Conservation (phyloP, 1,139 yeast species). For the Spencermartinsiella ligniputridi region DNA sequence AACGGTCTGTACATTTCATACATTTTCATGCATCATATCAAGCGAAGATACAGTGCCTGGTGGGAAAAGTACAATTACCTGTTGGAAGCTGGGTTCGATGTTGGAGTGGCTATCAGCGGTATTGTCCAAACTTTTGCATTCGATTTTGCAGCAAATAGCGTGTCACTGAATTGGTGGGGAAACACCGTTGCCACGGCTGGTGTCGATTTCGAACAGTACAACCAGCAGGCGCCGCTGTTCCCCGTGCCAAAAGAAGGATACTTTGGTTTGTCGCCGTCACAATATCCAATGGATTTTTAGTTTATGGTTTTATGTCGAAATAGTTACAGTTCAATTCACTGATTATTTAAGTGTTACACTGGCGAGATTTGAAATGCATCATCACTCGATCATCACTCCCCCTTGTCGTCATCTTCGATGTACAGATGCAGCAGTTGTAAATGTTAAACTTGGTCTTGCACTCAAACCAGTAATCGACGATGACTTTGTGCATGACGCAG, state of each 20-base stretch:
- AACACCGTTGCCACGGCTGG: constrained; percentile 14
- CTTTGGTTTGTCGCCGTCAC: constrained; percentile 27
- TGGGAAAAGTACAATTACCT: constrained; percentile 65
- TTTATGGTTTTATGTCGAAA: neutral
- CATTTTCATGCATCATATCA: constrained; percentile 49
- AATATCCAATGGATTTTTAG: constrained; percentile 20
- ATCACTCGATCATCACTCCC: too few species aligned
- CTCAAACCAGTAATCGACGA: too few species aligned
- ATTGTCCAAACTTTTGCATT: constrained; percentile 22
- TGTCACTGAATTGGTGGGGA: constrained; percentile 16
- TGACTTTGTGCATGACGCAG: too few species aligned
- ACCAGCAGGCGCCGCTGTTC: constrained; percentile 33
- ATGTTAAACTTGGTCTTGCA: too few species aligned
- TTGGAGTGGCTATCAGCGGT: constrained; percentile 49
- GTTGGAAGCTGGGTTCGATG: constrained; percentile 49
- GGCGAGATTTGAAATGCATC: too few species aligned
- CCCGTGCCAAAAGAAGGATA: constrained; percentile 15
- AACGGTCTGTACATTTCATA: constrained; percentile 49
- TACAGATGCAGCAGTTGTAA: too few species aligned
- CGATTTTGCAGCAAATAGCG: constrained; percentile 35
- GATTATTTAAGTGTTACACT: too few species aligned
- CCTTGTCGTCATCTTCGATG: too few species aligned
- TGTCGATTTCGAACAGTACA: constrained; percentile 9
- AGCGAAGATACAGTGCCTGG: constrained; percentile 47
- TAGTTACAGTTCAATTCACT: neutral